Conservation (phyloP, 345 rosid species). For the Eucalyptus globulus region DNA sequence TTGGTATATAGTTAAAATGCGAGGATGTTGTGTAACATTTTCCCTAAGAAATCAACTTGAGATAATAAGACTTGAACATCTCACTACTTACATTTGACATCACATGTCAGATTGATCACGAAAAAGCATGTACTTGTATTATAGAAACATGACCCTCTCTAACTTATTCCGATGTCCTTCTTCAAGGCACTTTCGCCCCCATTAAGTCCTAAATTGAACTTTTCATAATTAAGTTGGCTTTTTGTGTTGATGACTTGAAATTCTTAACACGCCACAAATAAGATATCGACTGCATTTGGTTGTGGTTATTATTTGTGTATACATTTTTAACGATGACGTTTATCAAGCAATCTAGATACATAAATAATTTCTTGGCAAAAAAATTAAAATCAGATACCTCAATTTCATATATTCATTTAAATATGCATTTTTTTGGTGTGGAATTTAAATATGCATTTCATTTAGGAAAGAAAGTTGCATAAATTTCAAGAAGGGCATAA, state of each 20-base stretch:
- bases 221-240: neutral
- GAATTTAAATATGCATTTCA: too few relatives aligned
- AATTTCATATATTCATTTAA: too few relatives aligned
- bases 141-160: neutral
- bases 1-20: neutral
- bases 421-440: too few relatives aligned
- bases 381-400: too few relatives aligned
- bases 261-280: neutral
- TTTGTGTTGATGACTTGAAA: neutral
- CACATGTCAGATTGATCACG: neutral
- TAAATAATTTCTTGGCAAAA: too few relatives aligned
- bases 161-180: neutral
- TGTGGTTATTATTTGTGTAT: neutral
- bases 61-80: neutral
- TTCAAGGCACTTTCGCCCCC: neutral
- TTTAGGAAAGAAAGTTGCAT: too few relatives aligned
- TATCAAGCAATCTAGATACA: neutral
- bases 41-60: neutral
- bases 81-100: neutral
- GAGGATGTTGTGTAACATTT: too few relatives aligned
- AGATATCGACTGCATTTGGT: neutral
- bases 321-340: neutral
- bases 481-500: too few relatives aligned
- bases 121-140: neutral
- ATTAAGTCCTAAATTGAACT: neutral